phyloP scores from a whole-genome alignment of 768 basidiomycete species.

The Coprinopsis sp. region DNA sequence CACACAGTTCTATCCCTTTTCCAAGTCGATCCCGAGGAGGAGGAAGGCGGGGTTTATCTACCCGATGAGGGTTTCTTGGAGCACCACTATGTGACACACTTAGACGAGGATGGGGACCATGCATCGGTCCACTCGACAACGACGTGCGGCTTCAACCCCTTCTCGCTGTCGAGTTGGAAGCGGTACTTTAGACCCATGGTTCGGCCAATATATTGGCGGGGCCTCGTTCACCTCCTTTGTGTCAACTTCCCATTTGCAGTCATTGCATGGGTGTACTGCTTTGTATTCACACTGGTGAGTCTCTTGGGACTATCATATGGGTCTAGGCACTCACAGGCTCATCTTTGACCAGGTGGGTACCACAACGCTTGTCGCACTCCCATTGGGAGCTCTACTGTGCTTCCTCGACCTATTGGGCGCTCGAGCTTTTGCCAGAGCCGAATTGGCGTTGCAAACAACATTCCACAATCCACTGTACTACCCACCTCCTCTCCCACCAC shows the following conservation, averaged over 20 bases:
- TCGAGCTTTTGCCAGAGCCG: constrained; percentile 62
- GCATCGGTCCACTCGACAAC: constrained; percentile 9
- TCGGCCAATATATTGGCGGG: constrained; percentile 53
- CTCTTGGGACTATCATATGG: constrained; percentile 1
- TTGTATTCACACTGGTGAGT: constrained; percentile 76
- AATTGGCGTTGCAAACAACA: constrained; percentile 64
- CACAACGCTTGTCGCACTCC: constrained; percentile 72
- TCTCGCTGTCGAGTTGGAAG: constrained; percentile 37
- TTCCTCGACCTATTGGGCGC: constrained; percentile 77
- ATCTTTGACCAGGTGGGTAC: constrained; percentile 58
- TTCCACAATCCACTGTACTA: constrained; percentile 69
- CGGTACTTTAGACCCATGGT: constrained; percentile 64
- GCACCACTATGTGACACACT: constrained; percentile 26
- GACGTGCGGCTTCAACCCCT: constrained; percentile 20
- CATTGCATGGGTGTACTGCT: constrained; percentile 72
- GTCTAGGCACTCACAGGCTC: not conserved
- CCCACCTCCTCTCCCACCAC: constrained; percentile 59
- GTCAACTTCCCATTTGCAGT: constrained; percentile 79
- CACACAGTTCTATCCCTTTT: constrained; percentile 73
- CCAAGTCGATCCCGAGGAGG: constrained; percentile 39
- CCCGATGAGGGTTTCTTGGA: constrained; percentile 23
- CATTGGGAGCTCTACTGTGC: constrained; percentile 71
- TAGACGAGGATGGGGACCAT: constrained; percentile 20
- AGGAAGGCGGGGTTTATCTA: not conserved
- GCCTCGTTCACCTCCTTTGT: constrained; percentile 64